Evolutionary conservation across 805 yeast species (phyloP).

Genomic region (Ogataea dorogensis): DNA sequence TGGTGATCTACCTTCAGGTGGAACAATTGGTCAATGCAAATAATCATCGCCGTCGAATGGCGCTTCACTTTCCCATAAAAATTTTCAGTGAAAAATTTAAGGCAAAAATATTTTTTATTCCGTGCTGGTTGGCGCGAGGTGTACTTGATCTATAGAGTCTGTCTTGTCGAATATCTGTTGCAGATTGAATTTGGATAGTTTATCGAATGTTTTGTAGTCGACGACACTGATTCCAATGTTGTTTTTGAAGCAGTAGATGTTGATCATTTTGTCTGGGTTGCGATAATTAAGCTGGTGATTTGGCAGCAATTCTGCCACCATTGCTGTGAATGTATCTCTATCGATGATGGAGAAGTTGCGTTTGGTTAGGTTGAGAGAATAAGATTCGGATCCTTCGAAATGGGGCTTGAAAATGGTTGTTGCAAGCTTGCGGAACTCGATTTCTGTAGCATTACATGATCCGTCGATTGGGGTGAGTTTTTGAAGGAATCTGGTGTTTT

Average conservation of each 20-base stretch:
- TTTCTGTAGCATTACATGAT: conserved; percentile 70
- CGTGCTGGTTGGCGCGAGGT: conserved; percentile 2
- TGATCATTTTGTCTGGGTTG: conserved; percentile 69
- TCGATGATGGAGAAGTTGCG: conserved; percentile 75
- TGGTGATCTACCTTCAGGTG: conserved; percentile 47
- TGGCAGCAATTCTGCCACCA: conserved; percentile 39
- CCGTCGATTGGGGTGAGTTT: conserved; percentile 75
- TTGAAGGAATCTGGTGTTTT: conserved; percentile 71
- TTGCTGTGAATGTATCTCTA: conserved; percentile 68
- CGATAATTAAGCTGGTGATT: conserved; percentile 81
- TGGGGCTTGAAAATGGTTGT: conserved; percentile 15
- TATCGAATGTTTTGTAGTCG: conserved; percentile 48
- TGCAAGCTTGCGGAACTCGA: conserved; percentile 60
- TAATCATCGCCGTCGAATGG: conserved; percentile 41
- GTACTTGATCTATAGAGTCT: conserved; percentile 18
- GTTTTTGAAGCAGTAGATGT: conserved; percentile 86
- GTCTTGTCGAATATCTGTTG: conserved; percentile 70
- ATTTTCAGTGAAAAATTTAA: conserved; percentile 11
- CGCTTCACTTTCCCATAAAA: conserved; percentile 11
- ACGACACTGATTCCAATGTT: conserved; percentile 88
- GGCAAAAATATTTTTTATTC: not conserved
- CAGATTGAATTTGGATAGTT: conserved; percentile 68
- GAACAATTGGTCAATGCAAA: conserved; percentile 59
- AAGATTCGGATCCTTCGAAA: conserved; percentile 35
- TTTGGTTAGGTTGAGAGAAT: conserved; percentile 78